Base-by-base conservation (phyloP, 2,329 filamentous ascomycete species). In the Exophiala aquamarina region DNA sequence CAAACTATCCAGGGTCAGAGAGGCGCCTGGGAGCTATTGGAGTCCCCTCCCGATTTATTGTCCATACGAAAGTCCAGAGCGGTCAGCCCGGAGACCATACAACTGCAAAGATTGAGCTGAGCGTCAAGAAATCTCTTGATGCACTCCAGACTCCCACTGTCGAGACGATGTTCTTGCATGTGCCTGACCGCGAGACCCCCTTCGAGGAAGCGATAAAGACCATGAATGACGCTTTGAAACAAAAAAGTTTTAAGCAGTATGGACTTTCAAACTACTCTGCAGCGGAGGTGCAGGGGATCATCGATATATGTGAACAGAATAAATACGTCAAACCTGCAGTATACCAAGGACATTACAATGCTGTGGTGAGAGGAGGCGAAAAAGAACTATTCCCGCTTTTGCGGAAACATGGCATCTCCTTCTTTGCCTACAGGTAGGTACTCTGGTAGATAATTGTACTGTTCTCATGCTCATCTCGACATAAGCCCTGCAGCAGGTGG, bases 151-250 rank as follows among this genome's bases (percentile, higher is more conserved):
- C 65, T 0, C 59, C 66, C n/a, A 67, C 66, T 48, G 60, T 78
- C 2, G 67, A 78, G 26, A 68, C 75, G 44, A 75, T 67, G 23
- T 79, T 78, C 49, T 66, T 79, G 2, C 23, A 79, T 50, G 69
- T 66, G 1, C 72, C 72, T 0, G 74, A 77, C 48, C 62, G 68
- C 1, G 31, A 59, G 1, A 70, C 69, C 0, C 64, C 66, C 1
- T 63, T 71, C 14, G 65, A 69, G 41, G 68, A 73, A 11, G 60
- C 67, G 0, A 57, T 62, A 13, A 58, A 63, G 19, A 71, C 67
- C 3, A 67, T 76, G 31, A 55, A 75, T 38, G 57, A 69, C 13
- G 63, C 66, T 0, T 55, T 67, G 47, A 41, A 57, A 18, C 55
- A 68, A 31, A 70, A 71, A 4, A 69, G 69, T 43, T 69, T 75